Evolutionary conservation across 1,284 basidiomycete species (phyloP), one percentile per base, ranked within the genome.

Genomic region (Earliella scabrosa): DNA sequence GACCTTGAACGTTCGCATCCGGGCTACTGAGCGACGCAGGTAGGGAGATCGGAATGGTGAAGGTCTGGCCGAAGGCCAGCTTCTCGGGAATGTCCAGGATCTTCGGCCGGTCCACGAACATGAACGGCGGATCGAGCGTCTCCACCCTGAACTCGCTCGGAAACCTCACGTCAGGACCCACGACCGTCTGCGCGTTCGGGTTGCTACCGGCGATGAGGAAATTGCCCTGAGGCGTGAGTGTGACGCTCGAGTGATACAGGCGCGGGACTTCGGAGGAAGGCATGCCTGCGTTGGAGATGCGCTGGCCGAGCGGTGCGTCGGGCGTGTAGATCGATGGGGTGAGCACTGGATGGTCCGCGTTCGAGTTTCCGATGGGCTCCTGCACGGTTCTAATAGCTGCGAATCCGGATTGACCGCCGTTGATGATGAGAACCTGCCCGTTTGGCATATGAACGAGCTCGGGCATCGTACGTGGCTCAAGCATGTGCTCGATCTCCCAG

Each of bases 111-210:
- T 60, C 55, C 18, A 72, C 60, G 34, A 68, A 68, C 64, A 74
- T 73, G 71, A 75, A 81, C 1, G 80, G 79, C 20, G 90, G 89
- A 69, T 88, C 91, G 77, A 93, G 93, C 53, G 81, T 76, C 73
- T 95, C 91, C 16, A 91, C 85, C 43, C 87, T 85, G 70, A 94
- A 95, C 69, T 93, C 90, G 6, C 92, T 94, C 40, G 85, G 81
- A 74, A 88, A 95, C 59, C 73, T 77, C 53, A 82, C 69, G 46
- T 68, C 69, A 4, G 60, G 53, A 11, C 75, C 78, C 20, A 82
- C 74, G 55, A 77, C 83, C 65, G 79, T 88, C 71, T 95, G 92
- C 31, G 82, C 76, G 74, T 95, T 94, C 27, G 93, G 92, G 74
- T 95, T 95, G 27, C 90, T 93, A 27, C 93, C 93, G 32, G 90